Conservation (phyloP, 495 filamentous ascomycete species). For the Penicillium taxi region DNA sequence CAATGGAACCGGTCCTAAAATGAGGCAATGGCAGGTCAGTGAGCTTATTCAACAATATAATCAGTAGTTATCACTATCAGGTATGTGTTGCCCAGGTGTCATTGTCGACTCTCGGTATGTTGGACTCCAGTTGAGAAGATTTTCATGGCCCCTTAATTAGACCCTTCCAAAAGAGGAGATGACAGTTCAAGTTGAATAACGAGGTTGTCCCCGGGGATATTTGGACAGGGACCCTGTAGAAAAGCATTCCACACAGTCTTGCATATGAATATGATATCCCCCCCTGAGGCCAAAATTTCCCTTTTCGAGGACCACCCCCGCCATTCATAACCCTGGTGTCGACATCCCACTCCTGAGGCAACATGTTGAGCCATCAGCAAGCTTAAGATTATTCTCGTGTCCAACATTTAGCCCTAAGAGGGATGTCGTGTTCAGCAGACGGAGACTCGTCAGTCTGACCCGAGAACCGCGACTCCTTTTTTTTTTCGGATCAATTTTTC, state of each 20-base stretch:
- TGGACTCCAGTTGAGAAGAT: constrained; percentile 8
- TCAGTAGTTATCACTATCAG: constrained; percentile 4
- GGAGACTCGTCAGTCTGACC: too few species aligned
- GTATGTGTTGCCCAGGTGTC: constrained; percentile 24
- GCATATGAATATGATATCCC: constrained; percentile 7
- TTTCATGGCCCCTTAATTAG: constrained; percentile 15
- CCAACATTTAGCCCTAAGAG: too few species aligned
- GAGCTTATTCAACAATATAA: constrained; percentile 1
- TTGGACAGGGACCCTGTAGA: constrained; percentile 2
- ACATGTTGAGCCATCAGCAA: too few species aligned
- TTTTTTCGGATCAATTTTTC: too few species aligned
- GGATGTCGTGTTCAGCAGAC: too few species aligned
- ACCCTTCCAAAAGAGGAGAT: constrained; percentile 3
- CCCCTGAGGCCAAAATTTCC: constrained; percentile 3
- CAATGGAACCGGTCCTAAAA: constrained; percentile 6
- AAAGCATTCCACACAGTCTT: constrained; percentile 12
- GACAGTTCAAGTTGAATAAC: constrained; percentile 10
- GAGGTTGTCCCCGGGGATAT: constrained; percentile 1
- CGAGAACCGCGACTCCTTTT: too few species aligned
- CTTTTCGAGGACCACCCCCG: constrained; percentile 1
- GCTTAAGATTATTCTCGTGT: too few species aligned
- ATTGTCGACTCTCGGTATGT: constrained; percentile 12
- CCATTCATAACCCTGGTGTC: neutral
- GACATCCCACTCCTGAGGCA: neutral
- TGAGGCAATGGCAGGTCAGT: constrained; percentile 2